Percentiles rank a stretch among this genome's conserved stretches.
Conservation (phyloP, 2,329 filamentous ascomycete genomes). For the Trichoderma sp. region DNA sequence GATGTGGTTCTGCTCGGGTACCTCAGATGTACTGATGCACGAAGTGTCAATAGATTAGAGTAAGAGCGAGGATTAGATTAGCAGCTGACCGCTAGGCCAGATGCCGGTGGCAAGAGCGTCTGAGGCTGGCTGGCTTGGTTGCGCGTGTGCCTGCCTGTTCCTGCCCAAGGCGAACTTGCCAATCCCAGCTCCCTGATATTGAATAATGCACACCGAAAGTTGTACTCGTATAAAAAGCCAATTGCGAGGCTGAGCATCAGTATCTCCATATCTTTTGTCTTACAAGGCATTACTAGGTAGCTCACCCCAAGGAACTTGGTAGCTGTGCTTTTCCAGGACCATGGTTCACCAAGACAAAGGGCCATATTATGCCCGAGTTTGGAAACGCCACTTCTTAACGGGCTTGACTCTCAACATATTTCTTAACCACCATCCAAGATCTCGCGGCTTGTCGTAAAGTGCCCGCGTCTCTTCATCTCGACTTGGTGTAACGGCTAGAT, state of each 20-base stretch:
- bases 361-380: not conserved
- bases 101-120: not conserved
- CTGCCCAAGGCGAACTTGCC: not conserved
- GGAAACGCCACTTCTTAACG: not conserved
- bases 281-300: too few species aligned
- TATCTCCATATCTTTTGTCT: not conserved
- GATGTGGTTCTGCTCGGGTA: not conserved
- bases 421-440: not conserved
- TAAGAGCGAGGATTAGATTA: not conserved
- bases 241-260: not conserved
- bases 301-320: not conserved
- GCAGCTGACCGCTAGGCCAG: not conserved
- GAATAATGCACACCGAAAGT: not conserved
- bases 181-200: not conserved
- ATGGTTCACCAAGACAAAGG: not conserved
- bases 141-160: not conserved
- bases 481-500: not conserved
- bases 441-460: not conserved
- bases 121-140: not conserved
- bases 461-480: not conserved
- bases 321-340: not conserved
- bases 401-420: too few species aligned
- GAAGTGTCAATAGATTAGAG: not conserved
- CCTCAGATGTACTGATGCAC: not conserved
- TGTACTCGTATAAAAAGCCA: not conserved